Evolutionary conservation across 1,284 basidiomycete species (phyloP).

Genomic region (Boletus semigastroideus): DNA sequence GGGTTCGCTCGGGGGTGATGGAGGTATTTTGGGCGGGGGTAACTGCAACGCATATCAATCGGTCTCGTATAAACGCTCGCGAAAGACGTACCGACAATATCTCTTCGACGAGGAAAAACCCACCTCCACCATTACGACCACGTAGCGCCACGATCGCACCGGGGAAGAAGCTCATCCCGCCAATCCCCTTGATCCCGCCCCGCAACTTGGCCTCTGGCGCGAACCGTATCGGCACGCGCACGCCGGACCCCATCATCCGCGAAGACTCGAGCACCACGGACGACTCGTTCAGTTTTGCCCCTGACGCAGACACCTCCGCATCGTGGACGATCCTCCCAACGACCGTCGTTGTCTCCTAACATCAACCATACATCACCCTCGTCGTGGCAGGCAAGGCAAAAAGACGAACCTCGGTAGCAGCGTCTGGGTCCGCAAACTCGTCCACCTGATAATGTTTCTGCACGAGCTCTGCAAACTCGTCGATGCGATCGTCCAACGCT

Average conservation of each 20-base stretch:
- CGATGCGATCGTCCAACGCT: conserved; percentile 84
- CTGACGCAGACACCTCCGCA: conserved; percentile 49
- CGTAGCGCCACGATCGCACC: conserved; percentile 88
- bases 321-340: conserved; percentile 84
- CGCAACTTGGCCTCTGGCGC: conserved; percentile 65
- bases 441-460: conserved; percentile 65
- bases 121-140: conserved; percentile 90
- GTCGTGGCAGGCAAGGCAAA: background rate
- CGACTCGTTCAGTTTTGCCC: conserved; percentile 71
- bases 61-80: background rate
- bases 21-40: conserved; percentile 46
- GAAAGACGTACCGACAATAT: conserved; percentile 62
- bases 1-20: conserved; percentile 37
- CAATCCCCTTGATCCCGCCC: conserved; percentile 60
- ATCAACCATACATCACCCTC: conserved; percentile 4
- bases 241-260: conserved; percentile 73
- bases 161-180: conserved; percentile 82
- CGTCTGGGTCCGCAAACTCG: conserved; percentile 76
- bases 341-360: conserved; percentile 70
- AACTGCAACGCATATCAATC: conserved; percentile 37
- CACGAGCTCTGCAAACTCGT: conserved; percentile 76
- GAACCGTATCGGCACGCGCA: conserved; percentile 71
- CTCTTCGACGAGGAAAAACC: conserved; percentile 83
- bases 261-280: conserved; percentile 81
- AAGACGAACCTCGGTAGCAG: conserved; percentile 63